phyloP scores from a whole-genome alignment of 129 eudicot genomes.

The Escallonia rubra region DNA sequence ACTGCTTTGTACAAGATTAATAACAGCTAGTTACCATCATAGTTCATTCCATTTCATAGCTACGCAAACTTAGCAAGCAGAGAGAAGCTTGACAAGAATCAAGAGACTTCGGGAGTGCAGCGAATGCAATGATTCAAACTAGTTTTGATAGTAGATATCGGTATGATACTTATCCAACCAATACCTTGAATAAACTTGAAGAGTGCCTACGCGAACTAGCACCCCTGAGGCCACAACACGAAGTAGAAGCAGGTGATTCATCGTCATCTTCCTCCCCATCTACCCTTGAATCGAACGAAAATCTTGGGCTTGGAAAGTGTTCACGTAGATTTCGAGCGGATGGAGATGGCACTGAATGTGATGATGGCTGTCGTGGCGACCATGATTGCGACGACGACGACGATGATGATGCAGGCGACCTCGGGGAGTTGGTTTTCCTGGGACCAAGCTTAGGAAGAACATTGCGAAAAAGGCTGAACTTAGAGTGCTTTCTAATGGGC shows the following conservation, averaged over 20 bases:
- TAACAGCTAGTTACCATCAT: not conserved
- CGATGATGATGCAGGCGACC: constrained; percentile 26
- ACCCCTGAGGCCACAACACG: constrained; percentile 42
- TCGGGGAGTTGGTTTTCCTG: constrained; percentile 18
- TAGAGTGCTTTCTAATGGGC: constrained; percentile 25
- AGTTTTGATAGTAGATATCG: too few species aligned
- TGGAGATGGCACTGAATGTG: constrained; percentile 36
- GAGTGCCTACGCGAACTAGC: constrained; percentile 5
- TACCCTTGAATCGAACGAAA: constrained; percentile 20
- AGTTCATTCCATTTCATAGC: not conserved
- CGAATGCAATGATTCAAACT: not conserved
- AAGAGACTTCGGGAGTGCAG: not conserved
- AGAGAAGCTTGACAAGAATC: not conserved
- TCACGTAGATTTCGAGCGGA: constrained; percentile 1
- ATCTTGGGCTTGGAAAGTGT: constrained; percentile 14
- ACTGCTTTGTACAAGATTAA: not conserved
- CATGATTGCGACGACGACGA: constrained; percentile 26
- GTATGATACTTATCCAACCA: constrained; percentile 1
- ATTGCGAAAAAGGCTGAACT: constrained; percentile 19
- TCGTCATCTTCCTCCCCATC: constrained; percentile 16
- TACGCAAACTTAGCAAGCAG: not conserved
- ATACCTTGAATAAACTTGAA: constrained; percentile 7
- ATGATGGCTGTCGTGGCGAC: constrained; percentile 26
- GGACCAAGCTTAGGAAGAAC: constrained; percentile 33
- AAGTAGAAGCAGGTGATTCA: constrained; percentile 31